Percentiles rank a stretch among this genome's conserved stretches.
phyloP scores from a whole-genome alignment of 352 stramenopile genomes.

The Globisporangium canariense region DNA sequence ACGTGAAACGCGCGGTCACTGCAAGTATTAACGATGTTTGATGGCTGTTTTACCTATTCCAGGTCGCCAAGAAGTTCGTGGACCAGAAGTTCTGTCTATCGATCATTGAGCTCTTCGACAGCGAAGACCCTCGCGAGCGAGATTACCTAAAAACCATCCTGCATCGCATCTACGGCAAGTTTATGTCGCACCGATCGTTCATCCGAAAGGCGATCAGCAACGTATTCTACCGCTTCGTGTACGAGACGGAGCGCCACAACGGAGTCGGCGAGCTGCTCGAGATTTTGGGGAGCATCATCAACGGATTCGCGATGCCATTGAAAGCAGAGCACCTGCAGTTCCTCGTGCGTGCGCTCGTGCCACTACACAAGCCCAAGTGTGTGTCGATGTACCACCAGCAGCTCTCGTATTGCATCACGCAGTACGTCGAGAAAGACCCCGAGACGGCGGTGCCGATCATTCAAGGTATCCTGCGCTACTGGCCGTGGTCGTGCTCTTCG shows the following conservation, averaged over 20 bases:
- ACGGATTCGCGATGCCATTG: conserved; percentile 99
- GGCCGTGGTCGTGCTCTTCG: conserved; percentile 92
- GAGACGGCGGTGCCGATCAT: conserved; percentile 96
- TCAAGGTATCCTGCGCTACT: conserved; percentile 93
- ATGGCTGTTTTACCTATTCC: background rate
- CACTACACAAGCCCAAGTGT: conserved; percentile 97
- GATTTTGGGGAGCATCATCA: conserved; percentile 98
- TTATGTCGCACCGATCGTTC: conserved; percentile 98
- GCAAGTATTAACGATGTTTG: background rate
- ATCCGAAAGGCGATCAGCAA: conserved; percentile 98
- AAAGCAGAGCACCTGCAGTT: conserved; percentile 98
- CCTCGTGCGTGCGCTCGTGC: conserved; percentile 93
- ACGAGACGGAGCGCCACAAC: conserved; percentile 96
- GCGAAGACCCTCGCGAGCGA: conserved; percentile 96
- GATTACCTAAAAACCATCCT: conserved; percentile 99
- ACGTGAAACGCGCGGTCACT: background rate
- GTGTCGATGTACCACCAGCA: conserved; percentile 98
- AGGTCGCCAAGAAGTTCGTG: conserved; percentile 96
- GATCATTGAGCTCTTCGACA: conserved; percentile 94
- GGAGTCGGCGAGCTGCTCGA: conserved; percentile 97
- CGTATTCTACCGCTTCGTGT: conserved; percentile 99
- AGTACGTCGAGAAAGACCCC: conserved; percentile 99
- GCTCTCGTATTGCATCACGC: conserved; percentile 99
- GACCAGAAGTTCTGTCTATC: conserved; percentile 96
- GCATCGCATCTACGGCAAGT: conserved; percentile 99